phyloP scores from a whole-genome alignment of 2,329 filamentous ascomycete species.

The Plectosphaerella cucumerina region DNA sequence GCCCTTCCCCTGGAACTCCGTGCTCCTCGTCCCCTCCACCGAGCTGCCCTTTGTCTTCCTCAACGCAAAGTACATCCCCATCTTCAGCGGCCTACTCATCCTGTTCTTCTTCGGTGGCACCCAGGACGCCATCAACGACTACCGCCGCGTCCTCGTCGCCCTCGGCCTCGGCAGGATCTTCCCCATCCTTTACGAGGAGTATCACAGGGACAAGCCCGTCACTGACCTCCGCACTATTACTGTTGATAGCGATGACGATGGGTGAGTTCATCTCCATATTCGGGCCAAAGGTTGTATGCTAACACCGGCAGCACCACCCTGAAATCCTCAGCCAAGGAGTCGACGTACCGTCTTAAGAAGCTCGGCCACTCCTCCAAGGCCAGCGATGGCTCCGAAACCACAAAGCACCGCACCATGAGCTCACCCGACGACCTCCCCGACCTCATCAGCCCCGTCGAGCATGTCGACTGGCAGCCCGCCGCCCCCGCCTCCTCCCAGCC shows the following conservation, averaged over 20 bases:
- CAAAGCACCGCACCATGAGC: neutral
- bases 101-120: slow-evolving; percentile 53
- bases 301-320: slow-evolving; percentile 1
- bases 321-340: slow-evolving; percentile 16
- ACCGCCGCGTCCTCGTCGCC: slow-evolving; percentile 33
- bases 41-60: slow-evolving; percentile 32
- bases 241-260: neutral
- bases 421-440: slow-evolving; percentile 4
- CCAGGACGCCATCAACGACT: slow-evolving; percentile 47
- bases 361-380: slow-evolving; percentile 12
- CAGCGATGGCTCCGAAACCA: neutral
- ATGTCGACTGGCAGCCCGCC: neutral
- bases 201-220: slow-evolving; percentile 22
- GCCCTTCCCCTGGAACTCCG: slow-evolving; percentile 40
- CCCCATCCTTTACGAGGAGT: slow-evolving; percentile 33
- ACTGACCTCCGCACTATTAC: neutral
- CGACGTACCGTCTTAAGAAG: slow-evolving; percentile 12
- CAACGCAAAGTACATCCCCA: slow-evolving; percentile 45
- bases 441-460: slow-evolving; percentile 1
- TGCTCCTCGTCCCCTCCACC: slow-evolving; percentile 40
- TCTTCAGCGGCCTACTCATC: slow-evolving; percentile 41
- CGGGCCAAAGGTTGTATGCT: neutral
- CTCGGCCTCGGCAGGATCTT: slow-evolving; percentile 40
- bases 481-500: neutral
- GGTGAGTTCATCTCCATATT: neutral